Conservation (phyloP, 2,329 filamentous ascomycete genomes). For the Nemania sp. region DNA sequence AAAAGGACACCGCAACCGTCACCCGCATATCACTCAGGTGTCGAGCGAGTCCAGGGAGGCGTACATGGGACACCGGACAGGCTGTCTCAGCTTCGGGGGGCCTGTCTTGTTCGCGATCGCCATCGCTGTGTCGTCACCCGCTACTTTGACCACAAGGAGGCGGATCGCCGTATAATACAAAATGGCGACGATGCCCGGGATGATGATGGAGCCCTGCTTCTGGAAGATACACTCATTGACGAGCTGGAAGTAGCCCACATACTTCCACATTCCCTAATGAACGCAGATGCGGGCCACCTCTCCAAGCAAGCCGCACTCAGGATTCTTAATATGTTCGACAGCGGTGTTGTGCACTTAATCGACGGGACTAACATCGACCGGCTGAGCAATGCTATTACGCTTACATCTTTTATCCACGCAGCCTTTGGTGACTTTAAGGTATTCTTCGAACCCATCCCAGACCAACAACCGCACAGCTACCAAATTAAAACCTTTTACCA, state of each 20-base stretch:
- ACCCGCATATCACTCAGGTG: conserved; percentile 33
- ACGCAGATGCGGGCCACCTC: conserved; percentile 8
- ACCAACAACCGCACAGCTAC: conserved; percentile 33
- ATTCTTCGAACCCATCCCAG: conserved; percentile 37
- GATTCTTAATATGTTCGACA: conserved; percentile 50
- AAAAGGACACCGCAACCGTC: conserved; percentile 36
- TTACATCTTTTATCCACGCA: not conserved
- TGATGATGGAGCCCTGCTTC: conserved; percentile 34
- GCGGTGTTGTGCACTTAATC: conserved; percentile 42
- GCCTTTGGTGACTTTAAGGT: conserved; percentile 41
- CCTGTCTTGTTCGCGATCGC: conserved; percentile 38
- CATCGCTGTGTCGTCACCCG: conserved; percentile 39
- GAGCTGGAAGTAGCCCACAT: conserved; percentile 17
- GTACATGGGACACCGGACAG: conserved; percentile 32
- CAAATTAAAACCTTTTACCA: conserved; percentile 33
- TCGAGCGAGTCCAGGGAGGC: conserved; percentile 28
- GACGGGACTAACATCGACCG: conserved; percentile 47
- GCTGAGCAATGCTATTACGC: conserved; percentile 41
- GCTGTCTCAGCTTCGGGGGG: conserved; percentile 33
- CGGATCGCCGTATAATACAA: conserved; percentile 12
- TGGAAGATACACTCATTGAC: not conserved
- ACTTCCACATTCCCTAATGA: conserved; percentile 19
- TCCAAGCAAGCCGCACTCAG: conserved; percentile 43
- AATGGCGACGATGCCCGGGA: conserved; percentile 30
- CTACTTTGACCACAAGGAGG: conserved; percentile 29